Evolutionary conservation across 1,284 basidiomycete genomes (phyloP).

Genomic region (Fomitopsis schrenkii): DNA sequence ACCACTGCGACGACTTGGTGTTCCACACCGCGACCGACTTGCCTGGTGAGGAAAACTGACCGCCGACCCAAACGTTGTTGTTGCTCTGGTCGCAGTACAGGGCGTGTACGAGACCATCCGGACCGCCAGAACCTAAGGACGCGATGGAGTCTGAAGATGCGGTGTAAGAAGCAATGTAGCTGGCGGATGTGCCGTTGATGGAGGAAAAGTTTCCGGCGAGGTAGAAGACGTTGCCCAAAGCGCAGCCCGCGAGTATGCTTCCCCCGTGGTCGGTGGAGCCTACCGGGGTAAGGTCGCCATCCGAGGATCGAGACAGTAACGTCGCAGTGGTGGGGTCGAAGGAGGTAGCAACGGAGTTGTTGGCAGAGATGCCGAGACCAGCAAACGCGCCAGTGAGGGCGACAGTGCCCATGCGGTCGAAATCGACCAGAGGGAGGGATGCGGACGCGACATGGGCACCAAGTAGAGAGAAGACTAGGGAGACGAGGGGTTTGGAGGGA

Average conservation of each 20-base stretch:
- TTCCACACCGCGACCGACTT: slow-evolving; percentile 83
- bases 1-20: slow-evolving; percentile 61
- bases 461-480: slow-evolving; percentile 17
- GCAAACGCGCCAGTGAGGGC: slow-evolving; percentile 84
- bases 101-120: slow-evolving; percentile 71
- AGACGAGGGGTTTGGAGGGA: slow-evolving; percentile 10
- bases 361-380: slow-evolving; percentile 75
- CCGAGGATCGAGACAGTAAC: slow-evolving; percentile 59
- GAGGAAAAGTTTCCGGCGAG: slow-evolving; percentile 76
- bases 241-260: slow-evolving; percentile 60
- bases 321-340: slow-evolving; percentile 70
- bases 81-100: slow-evolving; percentile 79
- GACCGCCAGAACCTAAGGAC: slow-evolving; percentile 53
- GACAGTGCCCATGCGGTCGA: slow-evolving; percentile 86
- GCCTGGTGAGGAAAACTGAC: slow-evolving; percentile 70
- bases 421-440: slow-evolving; percentile 79
- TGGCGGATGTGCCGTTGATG: slow-evolving; percentile 50
- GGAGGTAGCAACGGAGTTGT: slow-evolving; percentile 42
- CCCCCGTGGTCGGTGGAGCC: slow-evolving; percentile 72
- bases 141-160: slow-evolving; percentile 55
- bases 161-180: slow-evolving; percentile 74
- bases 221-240: slow-evolving; percentile 61
- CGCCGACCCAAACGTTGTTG: slow-evolving; percentile 82
- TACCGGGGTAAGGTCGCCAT: slow-evolving; percentile 60
- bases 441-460: slow-evolving; percentile 42